Percentiles rank a stretch among this genome's conserved stretches.
These are phyloP conservation scores for Tephrocybe sp. DNA, from an alignment of 768 basidiomycete genomes.

Conservation along the genomic window DNA sequence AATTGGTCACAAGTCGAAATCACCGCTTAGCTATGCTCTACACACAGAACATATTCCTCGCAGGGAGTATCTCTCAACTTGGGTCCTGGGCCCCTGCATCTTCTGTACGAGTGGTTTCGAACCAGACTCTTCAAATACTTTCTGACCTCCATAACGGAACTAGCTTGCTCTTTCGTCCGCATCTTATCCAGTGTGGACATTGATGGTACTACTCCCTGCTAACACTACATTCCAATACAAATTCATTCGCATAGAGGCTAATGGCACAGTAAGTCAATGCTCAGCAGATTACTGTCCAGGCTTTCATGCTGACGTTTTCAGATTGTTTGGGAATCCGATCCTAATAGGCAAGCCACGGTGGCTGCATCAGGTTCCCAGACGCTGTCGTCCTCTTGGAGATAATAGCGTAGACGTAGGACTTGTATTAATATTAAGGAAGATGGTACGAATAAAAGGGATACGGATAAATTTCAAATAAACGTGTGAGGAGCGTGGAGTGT, in stretches of 20 bases:
- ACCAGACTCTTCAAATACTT: not conserved
- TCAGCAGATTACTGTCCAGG: not conserved
- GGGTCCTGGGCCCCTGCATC: constrained; percentile 50
- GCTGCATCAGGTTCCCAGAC: constrained; percentile 39
- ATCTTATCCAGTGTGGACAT: constrained; percentile 55
- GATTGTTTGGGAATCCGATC: constrained; percentile 65
- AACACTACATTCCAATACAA: constrained; percentile 57
- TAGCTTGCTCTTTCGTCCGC: constrained; percentile 54
- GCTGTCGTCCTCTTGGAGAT: constrained; percentile 46
- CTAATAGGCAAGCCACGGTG: constrained; percentile 50
- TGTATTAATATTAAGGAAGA: too few relatives aligned
- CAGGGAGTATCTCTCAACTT: constrained; percentile 55
- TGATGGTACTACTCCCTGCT: constrained; percentile 49
- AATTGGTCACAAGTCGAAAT: not conserved
- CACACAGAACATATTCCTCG: constrained; percentile 57
- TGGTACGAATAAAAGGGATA: too few relatives aligned
- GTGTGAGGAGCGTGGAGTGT: too few relatives aligned
- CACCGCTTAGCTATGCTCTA: not conserved
- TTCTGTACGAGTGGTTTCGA: constrained; percentile 49
- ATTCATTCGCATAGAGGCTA: constrained; percentile 55
- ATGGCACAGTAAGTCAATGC: constrained; percentile 42
- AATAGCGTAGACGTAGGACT: not conserved
- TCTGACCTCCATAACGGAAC: not conserved
- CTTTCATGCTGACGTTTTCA: constrained; percentile 15
- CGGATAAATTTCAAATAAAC: too few relatives aligned